Conservation (phyloP, 371 early-diverging fungal species). For the Smittium culicis region DNA sequence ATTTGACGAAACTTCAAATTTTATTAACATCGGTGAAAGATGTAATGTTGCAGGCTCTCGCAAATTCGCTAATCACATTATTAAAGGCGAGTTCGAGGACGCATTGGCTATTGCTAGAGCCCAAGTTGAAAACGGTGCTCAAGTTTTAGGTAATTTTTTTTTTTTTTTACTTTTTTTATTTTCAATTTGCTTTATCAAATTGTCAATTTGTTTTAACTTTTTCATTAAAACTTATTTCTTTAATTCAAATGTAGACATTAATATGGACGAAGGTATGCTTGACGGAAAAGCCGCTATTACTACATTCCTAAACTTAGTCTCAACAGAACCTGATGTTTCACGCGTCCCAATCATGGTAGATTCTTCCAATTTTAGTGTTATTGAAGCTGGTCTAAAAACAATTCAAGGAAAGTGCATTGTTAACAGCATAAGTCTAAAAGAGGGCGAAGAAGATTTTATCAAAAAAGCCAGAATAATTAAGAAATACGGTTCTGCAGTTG, state of each 20-base stretch:
- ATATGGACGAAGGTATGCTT: slow-evolving; percentile 89
- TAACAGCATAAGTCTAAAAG: slow-evolving; percentile 87
- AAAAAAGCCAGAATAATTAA: slow-evolving; percentile 71
- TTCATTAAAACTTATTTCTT: too few species aligned
- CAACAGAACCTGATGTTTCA: slow-evolving; percentile 89
- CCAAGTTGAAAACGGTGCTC: slow-evolving; percentile 89
- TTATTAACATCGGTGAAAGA: slow-evolving; percentile 88
- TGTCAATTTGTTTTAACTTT: background rate
- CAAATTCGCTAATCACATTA: slow-evolving; percentile 78
- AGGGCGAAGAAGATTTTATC: slow-evolving; percentile 82
- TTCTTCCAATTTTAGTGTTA: slow-evolving; percentile 92
- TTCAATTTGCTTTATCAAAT: background rate
- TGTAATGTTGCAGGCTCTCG: slow-evolving; percentile 91
- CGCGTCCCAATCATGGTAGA: slow-evolving; percentile 83
- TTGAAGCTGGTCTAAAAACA: slow-evolving; percentile 84
- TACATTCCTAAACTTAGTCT: slow-evolving; percentile 73
- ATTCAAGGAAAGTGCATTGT: slow-evolving; percentile 92
- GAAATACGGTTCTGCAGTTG: slow-evolving; percentile 87
- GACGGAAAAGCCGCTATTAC: slow-evolving; percentile 87
- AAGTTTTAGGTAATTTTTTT: slow-evolving; percentile 31
- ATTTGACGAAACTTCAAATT: slow-evolving; percentile 63
- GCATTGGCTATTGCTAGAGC: slow-evolving; percentile 79
- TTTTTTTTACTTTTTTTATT: background rate
- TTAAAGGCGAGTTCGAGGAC: slow-evolving; percentile 81
- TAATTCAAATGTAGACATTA: slow-evolving; percentile 72